phyloP scores from a whole-genome alignment of 768 basidiomycete genomes.

The Leccinum fibrillosum region DNA sequence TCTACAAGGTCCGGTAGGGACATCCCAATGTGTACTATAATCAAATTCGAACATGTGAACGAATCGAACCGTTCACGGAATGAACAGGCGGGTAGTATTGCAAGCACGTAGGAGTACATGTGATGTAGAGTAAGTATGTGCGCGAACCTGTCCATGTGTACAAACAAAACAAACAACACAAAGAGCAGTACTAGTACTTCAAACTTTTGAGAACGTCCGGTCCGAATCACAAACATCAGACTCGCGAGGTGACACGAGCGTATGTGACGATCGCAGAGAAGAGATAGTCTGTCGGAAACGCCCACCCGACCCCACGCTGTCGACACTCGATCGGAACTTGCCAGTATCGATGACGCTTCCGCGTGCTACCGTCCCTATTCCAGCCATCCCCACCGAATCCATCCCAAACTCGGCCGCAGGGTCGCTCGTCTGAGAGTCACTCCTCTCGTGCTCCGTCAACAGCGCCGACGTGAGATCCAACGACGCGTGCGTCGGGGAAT shows the following conservation, averaged over 20 bases:
- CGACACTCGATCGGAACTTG: constrained; percentile 11
- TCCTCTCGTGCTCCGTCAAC: constrained; percentile 16
- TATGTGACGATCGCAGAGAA: constrained; percentile 7
- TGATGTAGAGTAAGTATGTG: constrained; percentile 1
- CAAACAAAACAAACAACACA: not conserved
- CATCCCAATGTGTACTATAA: not conserved
- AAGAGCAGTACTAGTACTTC: not conserved
- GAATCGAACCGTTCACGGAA: not conserved
- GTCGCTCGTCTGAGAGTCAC: not conserved
- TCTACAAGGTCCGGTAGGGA: constrained; percentile 69
- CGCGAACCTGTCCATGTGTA: not conserved
- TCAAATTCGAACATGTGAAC: not conserved
- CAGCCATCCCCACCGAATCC: constrained; percentile 37
- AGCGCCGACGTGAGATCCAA: constrained; percentile 31
- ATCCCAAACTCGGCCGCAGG: constrained; percentile 20
- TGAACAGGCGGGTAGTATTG: constrained; percentile 4
- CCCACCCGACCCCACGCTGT: constrained; percentile 8
- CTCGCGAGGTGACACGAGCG: not conserved
- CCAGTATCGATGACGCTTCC: constrained; percentile 26
- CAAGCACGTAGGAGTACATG: constrained; percentile 11
- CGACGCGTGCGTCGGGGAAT: constrained; percentile 23
- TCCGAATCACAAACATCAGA: not conserved
- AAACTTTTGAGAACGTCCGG: constrained; percentile 4
- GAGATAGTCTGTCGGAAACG: constrained; percentile 5
- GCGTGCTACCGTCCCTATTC: constrained; percentile 42